These are phyloP conservation scores for Grifola frondosa DNA, from an alignment of 1,284 basidiomycete genomes.

Conservation along the genomic window DNA sequence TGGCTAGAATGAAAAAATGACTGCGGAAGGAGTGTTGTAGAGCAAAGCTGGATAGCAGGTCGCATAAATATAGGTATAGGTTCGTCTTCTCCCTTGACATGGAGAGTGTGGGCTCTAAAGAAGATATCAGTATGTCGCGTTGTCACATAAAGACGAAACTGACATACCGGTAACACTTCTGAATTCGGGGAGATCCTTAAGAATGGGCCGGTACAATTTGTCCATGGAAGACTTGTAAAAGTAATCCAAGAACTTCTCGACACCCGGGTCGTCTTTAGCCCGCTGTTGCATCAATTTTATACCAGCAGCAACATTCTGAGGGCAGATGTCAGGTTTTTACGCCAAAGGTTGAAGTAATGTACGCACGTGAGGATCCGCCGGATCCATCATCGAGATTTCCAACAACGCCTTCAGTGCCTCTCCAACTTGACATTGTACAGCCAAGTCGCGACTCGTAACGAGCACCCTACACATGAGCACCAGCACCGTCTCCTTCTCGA, in stretches of 20 bases:
- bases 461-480: conserved; percentile 77
- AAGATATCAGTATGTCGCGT: not conserved
- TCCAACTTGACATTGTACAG: conserved; percentile 87
- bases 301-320: conserved; percentile 22
- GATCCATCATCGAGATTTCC: conserved; percentile 57
- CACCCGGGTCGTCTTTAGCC: conserved; percentile 80
- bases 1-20: conserved; percentile 87
- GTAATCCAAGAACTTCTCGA: conserved; percentile 87
- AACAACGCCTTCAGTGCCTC: conserved; percentile 88
- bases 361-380: conserved; percentile 31
- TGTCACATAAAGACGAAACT: not conserved
- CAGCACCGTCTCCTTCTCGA: conserved; percentile 72
- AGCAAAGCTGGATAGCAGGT: conserved; percentile 88
- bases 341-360: not conserved
- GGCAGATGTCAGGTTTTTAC: conserved; percentile 1
- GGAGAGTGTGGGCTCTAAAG: conserved; percentile 48
- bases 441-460: conserved; percentile 78
- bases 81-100: conserved; percentile 74
- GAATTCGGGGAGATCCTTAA: conserved; percentile 78
- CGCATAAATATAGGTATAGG: conserved; percentile 82
- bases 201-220: conserved; percentile 78
- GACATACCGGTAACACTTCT: conserved; percentile 58
- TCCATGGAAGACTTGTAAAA: conserved; percentile 85
- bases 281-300: conserved; percentile 48
- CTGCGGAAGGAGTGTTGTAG: conserved; percentile 88